phyloP scores from a whole-genome alignment of 2,329 filamentous ascomycete species.

The Trichoderma lentiforme region DNA sequence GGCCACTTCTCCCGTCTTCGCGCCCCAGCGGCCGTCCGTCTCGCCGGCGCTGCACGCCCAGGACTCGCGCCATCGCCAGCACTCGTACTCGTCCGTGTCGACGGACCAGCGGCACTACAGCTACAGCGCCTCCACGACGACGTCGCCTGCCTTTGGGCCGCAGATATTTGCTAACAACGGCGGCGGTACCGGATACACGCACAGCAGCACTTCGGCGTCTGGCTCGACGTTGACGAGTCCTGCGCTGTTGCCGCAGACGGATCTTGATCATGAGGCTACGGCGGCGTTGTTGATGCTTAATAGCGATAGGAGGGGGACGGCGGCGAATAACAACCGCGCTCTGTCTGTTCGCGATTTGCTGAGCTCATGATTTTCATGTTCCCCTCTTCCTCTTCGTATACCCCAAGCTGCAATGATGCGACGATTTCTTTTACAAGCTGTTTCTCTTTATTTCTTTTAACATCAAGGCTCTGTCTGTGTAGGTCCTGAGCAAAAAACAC shows the following conservation, averaged over 20 bases:
- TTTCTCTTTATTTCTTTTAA: background rate
- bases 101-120: slow-evolving; percentile 51
- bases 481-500: background rate
- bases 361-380: slow-evolving; percentile 41
- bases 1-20: slow-evolving; percentile 47
- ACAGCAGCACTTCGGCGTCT: slow-evolving; percentile 40
- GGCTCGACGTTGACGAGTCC: slow-evolving; percentile 59
- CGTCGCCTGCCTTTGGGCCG: slow-evolving; percentile 58
- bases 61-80: slow-evolving; percentile 43
- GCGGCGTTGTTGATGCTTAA: slow-evolving; percentile 87
- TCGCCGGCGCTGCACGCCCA: slow-evolving; percentile 52
- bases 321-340: slow-evolving; percentile 36
- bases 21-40: slow-evolving; percentile 44
- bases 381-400: background rate
- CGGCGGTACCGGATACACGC: slow-evolving; percentile 33
- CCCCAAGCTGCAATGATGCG: background rate
- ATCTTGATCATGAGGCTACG: slow-evolving; percentile 74
- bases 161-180: slow-evolving; percentile 29
- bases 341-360: slow-evolving; percentile 55
- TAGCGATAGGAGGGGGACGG: slow-evolving; percentile 61
- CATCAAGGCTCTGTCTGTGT: background rate
- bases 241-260: slow-evolving; percentile 52
- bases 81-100: slow-evolving; percentile 53
- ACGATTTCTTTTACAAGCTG: background rate
- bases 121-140: slow-evolving; percentile 47